Conservation (phyloP, 768 basidiomycete genomes). For the Cantharellus cinnabarinus region DNA sequence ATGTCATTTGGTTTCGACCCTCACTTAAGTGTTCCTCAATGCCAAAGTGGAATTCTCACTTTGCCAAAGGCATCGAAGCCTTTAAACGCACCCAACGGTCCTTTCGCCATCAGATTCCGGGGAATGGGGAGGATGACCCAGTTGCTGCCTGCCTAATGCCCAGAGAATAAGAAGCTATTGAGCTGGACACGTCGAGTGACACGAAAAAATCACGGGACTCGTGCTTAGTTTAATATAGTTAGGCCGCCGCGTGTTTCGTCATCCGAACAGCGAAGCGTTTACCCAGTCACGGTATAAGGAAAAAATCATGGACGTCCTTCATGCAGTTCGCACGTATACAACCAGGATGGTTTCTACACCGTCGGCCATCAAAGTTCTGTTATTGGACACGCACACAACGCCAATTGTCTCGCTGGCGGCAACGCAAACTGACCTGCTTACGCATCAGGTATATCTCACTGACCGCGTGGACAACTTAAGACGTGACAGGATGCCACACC, state of each 20-base stretch:
- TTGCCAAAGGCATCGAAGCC: slow-evolving; percentile 99
- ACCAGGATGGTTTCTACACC: slow-evolving; percentile 73
- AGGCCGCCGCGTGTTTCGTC: no score
- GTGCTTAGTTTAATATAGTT: no score
- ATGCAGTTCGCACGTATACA: slow-evolving; percentile 88
- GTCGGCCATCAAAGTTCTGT: slow-evolving; percentile 81
- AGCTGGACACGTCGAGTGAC: no score
- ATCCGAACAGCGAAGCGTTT: no score
- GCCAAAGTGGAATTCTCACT: slow-evolving; percentile 26
- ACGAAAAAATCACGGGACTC: no score
- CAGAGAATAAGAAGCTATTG: no score
- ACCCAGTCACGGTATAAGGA: no score
- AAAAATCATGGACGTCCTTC: slow-evolving; percentile 68
- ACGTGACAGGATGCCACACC: slow-evolving; percentile 81
- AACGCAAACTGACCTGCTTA: slow-evolving; percentile 79
- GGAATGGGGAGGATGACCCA: no score
- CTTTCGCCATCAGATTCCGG: not conserved
- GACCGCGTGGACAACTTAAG: slow-evolving; percentile 91
- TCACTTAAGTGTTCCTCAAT: not conserved
- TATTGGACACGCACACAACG: slow-evolving; percentile 93
- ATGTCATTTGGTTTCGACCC: not conserved
- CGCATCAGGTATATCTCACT: slow-evolving; percentile 94
- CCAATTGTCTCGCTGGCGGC: slow-evolving; percentile 89
- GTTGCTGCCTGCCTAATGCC: no score
- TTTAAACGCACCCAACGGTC: slow-evolving; percentile 27